Conservation (phyloP, 805 yeast species). For the Schwanniomyces yamadae region DNA sequence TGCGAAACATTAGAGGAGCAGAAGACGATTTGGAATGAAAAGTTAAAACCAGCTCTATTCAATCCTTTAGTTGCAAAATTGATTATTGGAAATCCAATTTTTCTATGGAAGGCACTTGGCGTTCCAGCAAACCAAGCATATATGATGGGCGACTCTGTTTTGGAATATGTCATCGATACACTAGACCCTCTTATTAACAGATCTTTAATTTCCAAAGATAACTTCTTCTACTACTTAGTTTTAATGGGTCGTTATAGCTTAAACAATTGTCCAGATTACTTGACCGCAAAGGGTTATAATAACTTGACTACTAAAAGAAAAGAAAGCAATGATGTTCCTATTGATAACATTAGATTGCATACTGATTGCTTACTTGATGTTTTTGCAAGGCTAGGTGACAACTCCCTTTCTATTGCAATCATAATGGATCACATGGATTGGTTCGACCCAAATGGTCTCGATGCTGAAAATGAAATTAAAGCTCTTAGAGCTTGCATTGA, state of each 20-base stretch:
- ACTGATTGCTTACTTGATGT: slow-evolving; percentile 80
- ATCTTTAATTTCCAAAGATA: slow-evolving; percentile 64
- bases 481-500: slow-evolving; percentile 63
- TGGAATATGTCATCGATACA: slow-evolving; percentile 73
- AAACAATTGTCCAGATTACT: slow-evolving; percentile 73
- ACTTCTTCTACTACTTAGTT: slow-evolving; percentile 74
- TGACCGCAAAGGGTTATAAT: slow-evolving; percentile 57
- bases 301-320: slow-evolving; percentile 38
- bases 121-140: slow-evolving; percentile 83
- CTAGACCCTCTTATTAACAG: slow-evolving; percentile 70
- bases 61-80: slow-evolving; percentile 66
- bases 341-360: slow-evolving; percentile 72
- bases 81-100: slow-evolving; percentile 78
- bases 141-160: slow-evolving; percentile 71
- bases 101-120: slow-evolving; percentile 87
- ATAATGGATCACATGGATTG: slow-evolving; percentile 94
- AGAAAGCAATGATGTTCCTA: slow-evolving; percentile 41
- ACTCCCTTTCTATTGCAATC: slow-evolving; percentile 70
- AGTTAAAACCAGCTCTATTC: slow-evolving; percentile 67
- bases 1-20: slow-evolving; percentile 64
- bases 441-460: slow-evolving; percentile 67
- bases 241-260: slow-evolving; percentile 59
- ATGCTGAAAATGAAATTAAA: slow-evolving; percentile 63
- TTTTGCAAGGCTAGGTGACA: slow-evolving; percentile 58
- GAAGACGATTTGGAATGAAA: slow-evolving; percentile 57